Conservation (phyloP, 2,329 filamentous ascomycete species). For the Aaosphaeria pasadenensis region DNA sequence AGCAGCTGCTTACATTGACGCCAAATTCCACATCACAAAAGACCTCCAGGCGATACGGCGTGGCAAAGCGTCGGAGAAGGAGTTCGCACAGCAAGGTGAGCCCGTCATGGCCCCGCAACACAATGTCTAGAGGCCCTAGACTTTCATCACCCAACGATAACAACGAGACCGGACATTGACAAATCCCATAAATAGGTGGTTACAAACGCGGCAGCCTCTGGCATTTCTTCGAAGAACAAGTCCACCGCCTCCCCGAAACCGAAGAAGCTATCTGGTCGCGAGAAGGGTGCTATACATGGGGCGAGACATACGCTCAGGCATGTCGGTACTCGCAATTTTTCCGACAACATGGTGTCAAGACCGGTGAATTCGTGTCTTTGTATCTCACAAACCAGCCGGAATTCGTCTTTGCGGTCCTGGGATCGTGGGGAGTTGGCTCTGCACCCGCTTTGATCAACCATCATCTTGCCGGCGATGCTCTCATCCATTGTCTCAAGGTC, state of each 20-base stretch:
- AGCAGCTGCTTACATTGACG: slow-evolving; percentile 62
- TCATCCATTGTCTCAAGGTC: slow-evolving; percentile 65
- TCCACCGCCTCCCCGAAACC: slow-evolving; percentile 46
- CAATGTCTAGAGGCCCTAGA: background rate
- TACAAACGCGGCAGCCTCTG: slow-evolving; percentile 59
- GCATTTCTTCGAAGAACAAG: slow-evolving; percentile 62
- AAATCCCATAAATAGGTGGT: slow-evolving; percentile 36
- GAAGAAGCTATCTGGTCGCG: slow-evolving; percentile 67
- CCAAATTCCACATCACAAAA: slow-evolving; percentile 64
- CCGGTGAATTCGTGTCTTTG: slow-evolving; percentile 61
- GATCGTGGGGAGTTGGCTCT: slow-evolving; percentile 62
- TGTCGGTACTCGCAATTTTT: slow-evolving; percentile 38
- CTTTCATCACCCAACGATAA: slow-evolving; percentile 2
- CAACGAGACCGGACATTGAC: slow-evolving; percentile 7
- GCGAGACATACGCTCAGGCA: slow-evolving; percentile 39
- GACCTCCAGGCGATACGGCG: slow-evolving; percentile 54
- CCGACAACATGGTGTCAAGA: slow-evolving; percentile 50
- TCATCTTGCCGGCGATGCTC: slow-evolving; percentile 60
- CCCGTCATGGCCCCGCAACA: background rate
- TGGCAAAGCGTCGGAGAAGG: slow-evolving; percentile 42
- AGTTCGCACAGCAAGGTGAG: slow-evolving; percentile 50
- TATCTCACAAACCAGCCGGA: slow-evolving; percentile 68
- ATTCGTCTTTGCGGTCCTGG: slow-evolving; percentile 65
- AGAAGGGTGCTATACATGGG: slow-evolving; percentile 45
- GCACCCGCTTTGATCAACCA: slow-evolving; percentile 71